Conservation (phyloP, 2,329 filamentous ascomycete species). For the Zymoseptoria crescenta region DNA sequence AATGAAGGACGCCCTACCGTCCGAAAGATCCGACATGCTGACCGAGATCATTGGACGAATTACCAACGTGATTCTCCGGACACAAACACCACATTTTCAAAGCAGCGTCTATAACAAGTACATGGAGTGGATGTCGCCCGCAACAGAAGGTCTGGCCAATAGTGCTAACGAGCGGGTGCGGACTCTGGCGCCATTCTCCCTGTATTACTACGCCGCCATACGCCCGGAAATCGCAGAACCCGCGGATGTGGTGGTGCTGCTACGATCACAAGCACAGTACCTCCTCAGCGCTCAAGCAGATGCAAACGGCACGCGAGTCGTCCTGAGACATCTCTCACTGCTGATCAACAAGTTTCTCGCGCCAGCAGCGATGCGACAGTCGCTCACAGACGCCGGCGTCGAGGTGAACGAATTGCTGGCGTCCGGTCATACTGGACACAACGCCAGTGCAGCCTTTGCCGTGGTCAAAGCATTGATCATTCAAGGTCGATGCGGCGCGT, state of each 20-base stretch:
- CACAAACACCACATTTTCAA: slow-evolving; percentile 43
- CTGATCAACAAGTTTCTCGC: slow-evolving; percentile 43
- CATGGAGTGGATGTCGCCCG: slow-evolving; percentile 24
- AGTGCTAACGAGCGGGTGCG: slow-evolving; percentile 2
- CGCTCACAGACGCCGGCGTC: slow-evolving; percentile 21
- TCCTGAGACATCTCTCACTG: slow-evolving; percentile 39
- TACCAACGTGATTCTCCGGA: slow-evolving; percentile 51
- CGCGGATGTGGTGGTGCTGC: slow-evolving; percentile 19
- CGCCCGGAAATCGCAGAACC: slow-evolving; percentile 24
- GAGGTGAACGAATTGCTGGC: slow-evolving; percentile 34
- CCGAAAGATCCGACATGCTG: slow-evolving; percentile 42
- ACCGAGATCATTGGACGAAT: slow-evolving; percentile 55
- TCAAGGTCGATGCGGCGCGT: slow-evolving; percentile 42
- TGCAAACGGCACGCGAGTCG: slow-evolving; percentile 13
- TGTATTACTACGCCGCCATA: slow-evolving; percentile 28
- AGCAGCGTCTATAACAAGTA: slow-evolving; percentile 25
- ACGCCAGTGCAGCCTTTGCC: slow-evolving; percentile 52
- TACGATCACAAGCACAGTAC: slow-evolving; percentile 18
- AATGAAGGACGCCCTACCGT: slow-evolving; percentile 27
- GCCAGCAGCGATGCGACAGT: slow-evolving; percentile 32
- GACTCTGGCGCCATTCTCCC: slow-evolving; percentile 21
- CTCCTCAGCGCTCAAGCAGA: slow-evolving; percentile 11
- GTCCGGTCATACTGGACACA: slow-evolving; percentile 29
- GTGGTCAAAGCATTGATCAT: slow-evolving; percentile 54
- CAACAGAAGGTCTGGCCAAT: slow-evolving; percentile 4